Conservation (phyloP, 2,329 filamentous ascomycete species). For the Hypoxylon rubiginosum region DNA sequence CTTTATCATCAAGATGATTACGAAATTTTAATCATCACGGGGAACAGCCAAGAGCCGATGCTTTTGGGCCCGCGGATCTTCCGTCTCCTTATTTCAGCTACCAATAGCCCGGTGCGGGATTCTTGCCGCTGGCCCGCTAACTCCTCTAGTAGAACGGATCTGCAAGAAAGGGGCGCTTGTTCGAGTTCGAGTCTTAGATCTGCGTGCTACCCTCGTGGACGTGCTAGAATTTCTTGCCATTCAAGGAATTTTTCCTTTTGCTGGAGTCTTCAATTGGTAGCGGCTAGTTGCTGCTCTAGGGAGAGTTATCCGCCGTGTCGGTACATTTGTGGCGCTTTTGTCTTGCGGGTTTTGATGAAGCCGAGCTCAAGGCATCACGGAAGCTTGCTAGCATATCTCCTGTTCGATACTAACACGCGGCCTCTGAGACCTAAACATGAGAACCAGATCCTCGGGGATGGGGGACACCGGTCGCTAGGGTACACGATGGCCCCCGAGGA, state of each 20-base stretch:
- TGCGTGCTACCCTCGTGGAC: constrained; percentile 18
- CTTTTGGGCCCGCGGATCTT: constrained; percentile 21
- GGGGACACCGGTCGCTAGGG: neutral
- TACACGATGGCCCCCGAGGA: neutral
- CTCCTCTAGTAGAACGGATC: constrained; percentile 11
- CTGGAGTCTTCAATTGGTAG: neutral
- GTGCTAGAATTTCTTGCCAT: neutral
- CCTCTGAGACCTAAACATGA: neutral
- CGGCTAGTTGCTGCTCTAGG: neutral
- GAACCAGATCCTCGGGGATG: neutral
- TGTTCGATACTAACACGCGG: neutral
- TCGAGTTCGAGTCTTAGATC: constrained; percentile 11
- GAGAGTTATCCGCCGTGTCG: constrained; percentile 5
- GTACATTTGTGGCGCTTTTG: constrained; percentile 25
- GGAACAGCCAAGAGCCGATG: constrained; percentile 9
- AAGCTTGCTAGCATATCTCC: neutral
- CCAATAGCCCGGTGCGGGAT: constrained; percentile 9
- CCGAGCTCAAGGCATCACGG: constrained; percentile 6
- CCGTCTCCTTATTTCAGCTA: constrained; percentile 6
- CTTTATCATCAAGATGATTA: neutral
- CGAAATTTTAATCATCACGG: constrained; percentile 1
- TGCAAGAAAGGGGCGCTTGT: neutral
- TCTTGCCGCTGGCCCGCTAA: constrained; percentile 14
- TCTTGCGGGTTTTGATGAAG: constrained; percentile 27
- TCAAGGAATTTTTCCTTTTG: constrained; percentile 24